phyloP scores from a whole-genome alignment of 352 stramenopile species.

The Pythium catenulatum region DNA sequence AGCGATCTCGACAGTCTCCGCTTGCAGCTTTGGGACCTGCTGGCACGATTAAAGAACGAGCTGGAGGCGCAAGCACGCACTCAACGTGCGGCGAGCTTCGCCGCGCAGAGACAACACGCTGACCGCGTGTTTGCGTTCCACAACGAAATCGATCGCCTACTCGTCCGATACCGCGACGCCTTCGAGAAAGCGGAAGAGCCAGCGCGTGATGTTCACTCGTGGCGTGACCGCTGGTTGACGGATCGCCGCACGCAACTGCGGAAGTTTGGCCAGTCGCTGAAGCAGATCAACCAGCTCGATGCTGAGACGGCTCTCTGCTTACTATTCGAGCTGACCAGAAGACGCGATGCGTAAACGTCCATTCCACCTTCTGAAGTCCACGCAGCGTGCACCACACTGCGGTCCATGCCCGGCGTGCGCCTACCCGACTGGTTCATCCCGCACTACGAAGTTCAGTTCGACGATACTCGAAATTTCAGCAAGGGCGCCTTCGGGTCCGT shows the following conservation, averaged over 20 bases:
- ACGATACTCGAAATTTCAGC: constrained; percentile 3
- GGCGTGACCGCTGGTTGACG: not conserved
- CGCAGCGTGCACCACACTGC: not conserved
- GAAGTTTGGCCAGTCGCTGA: not conserved
- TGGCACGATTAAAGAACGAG: not conserved
- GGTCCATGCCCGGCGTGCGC: not conserved
- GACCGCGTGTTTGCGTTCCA: not conserved
- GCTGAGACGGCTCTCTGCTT: not conserved
- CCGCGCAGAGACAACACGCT: not conserved
- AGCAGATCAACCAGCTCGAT: not conserved
- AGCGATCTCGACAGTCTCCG: too few species aligned
- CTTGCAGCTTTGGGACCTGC: too few species aligned
- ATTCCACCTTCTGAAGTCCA: not conserved
- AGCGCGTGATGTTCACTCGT: not conserved
- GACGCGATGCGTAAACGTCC: not conserved
- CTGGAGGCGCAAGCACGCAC: not conserved
- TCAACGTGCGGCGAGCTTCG: not conserved
- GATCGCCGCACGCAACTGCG: not conserved
- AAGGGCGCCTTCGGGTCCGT: constrained; percentile 54
- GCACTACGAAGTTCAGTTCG: not conserved
- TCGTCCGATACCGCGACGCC: too few species aligned
- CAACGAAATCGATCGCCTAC: not conserved
- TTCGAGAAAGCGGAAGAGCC: too few species aligned
- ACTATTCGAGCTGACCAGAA: not conserved
- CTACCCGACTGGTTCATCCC: not conserved